These are phyloP conservation scores for Solanum appendiculatum DNA, from an alignment of 257 asterid species.

Conservation along the genomic window DNA sequence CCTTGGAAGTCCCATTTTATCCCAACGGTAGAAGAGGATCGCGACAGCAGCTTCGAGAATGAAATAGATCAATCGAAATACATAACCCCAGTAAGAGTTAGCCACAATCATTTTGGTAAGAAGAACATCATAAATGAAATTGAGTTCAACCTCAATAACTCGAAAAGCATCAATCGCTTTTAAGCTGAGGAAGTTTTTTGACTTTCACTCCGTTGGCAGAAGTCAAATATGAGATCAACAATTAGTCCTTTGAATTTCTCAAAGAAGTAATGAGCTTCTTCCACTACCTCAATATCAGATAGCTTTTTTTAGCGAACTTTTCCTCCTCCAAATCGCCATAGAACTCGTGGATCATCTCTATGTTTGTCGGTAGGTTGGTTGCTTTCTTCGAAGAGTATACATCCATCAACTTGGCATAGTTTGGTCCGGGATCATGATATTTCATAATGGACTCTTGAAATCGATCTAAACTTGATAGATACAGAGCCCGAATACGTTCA, in stretches of 20 bases:
- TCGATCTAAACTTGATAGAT: conserved; percentile 8
- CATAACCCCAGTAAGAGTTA: conserved; percentile 6
- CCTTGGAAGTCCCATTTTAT: conserved; percentile 1
- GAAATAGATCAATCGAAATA: conserved; percentile 6
- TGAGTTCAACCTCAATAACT: conserved; percentile 42
- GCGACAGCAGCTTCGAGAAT: conserved; percentile 12
- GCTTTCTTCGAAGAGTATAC: conserved; percentile 25
- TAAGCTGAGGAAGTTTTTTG: conserved; percentile 19
- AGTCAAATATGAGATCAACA: conserved; percentile 44
- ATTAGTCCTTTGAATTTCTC: conserved; percentile 43
- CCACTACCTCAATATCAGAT: conserved; percentile 6
- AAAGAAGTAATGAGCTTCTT: conserved; percentile 25
- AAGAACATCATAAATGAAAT: conserved; percentile 41
- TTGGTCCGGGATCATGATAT: conserved; percentile 41
- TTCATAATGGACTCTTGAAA: conserved; percentile 33
- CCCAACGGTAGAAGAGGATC: conserved; percentile 17
- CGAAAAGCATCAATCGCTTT: conserved; percentile 28
- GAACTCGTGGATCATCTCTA: background rate
- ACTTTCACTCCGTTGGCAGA: conserved; percentile 24
- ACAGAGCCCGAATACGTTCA: too few relatives aligned
- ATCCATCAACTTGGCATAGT: conserved; percentile 42
- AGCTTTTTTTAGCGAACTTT: conserved; percentile 2
- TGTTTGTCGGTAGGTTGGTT: conserved; percentile 21
- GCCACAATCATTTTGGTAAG: conserved; percentile 32
- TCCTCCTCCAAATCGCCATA: too few relatives aligned